A percentile compares a stretch with the other conserved stretches of the same genome.
These are phyloP conservation scores for Verbascum thapsus DNA, from an alignment of 257 asterid genomes.

Conservation along the genomic window DNA sequence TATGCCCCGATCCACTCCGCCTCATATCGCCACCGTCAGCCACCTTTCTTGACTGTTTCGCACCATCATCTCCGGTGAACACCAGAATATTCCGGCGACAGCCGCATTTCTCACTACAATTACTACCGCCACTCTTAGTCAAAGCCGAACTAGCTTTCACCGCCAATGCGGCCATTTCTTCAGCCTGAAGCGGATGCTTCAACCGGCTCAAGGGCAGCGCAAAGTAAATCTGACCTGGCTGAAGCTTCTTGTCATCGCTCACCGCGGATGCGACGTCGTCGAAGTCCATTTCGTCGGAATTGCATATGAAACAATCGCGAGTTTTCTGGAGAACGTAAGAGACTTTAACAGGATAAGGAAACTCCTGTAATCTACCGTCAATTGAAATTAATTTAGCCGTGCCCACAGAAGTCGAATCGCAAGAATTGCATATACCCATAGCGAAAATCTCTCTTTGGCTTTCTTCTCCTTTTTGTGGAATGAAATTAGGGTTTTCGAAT, in stretches of 20 bases:
- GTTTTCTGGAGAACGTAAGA: conserved; percentile 65
- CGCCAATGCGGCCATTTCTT: conserved; percentile 98
- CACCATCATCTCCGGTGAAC: conserved; percentile 36
- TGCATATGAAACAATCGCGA: conserved; percentile 73
- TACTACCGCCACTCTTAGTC: conserved; percentile 44
- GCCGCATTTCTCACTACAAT: conserved; percentile 57
- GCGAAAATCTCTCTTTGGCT: not conserved
- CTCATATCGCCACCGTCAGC: conserved; percentile 25
- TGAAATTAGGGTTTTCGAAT: too few relatives aligned
- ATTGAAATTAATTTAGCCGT: conserved; percentile 73
- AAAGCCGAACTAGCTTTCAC: conserved; percentile 90
- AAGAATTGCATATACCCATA: conserved; percentile 88
- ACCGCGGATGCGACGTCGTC: conserved; percentile 69
- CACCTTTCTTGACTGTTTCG: conserved; percentile 32
- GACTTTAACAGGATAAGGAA: conserved; percentile 73
- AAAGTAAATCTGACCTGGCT: conserved; percentile 83
- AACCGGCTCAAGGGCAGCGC: conserved; percentile 71
- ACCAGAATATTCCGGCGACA: conserved; percentile 46
- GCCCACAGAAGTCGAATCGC: conserved; percentile 68
- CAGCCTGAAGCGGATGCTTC: conserved; percentile 64
- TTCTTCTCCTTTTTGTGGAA: not conserved
- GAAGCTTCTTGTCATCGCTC: conserved; percentile 75
- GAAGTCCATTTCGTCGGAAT: conserved; percentile 94
- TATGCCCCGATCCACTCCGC: conserved; percentile 32
- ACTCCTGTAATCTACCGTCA: conserved; percentile 85